A percentile compares a stretch with the other conserved stretches of the same genome.
phyloP scores from a whole-genome alignment of 1,284 basidiomycete genomes.

The Boletus sp. region DNA sequence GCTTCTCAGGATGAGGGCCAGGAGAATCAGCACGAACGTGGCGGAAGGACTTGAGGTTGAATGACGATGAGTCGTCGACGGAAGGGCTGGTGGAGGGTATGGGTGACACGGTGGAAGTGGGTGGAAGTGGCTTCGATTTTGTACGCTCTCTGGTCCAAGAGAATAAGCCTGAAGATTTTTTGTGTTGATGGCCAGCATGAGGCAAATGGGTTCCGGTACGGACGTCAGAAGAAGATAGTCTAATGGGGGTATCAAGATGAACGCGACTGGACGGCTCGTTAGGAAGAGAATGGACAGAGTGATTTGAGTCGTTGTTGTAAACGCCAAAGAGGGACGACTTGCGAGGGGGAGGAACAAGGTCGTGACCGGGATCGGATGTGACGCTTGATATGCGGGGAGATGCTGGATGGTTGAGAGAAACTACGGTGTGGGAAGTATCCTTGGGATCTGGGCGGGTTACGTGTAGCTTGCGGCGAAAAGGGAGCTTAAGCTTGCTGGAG shows the following conservation, averaged over 20 bases:
- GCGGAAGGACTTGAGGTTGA: constrained; percentile 67
- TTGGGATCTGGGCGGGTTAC: not conserved
- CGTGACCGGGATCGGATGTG: constrained; percentile 37
- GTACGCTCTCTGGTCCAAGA: constrained; percentile 43
- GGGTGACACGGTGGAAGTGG: constrained; percentile 24
- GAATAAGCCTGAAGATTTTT: constrained; percentile 34
- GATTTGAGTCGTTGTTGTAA: constrained; percentile 41
- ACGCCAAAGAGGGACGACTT: constrained; percentile 54
- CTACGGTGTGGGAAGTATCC: not conserved
- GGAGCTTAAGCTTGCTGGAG: constrained; percentile 41
- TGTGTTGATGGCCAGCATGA: constrained; percentile 23
- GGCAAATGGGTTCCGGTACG: constrained; percentile 16
- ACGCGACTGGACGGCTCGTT: constrained; percentile 27
- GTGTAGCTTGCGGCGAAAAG: constrained; percentile 28
- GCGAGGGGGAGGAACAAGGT: constrained; percentile 46
- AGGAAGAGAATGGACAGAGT: constrained; percentile 61
- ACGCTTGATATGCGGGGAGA: constrained; percentile 29
- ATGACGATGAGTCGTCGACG: constrained; percentile 36
- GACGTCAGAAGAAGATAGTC: constrained; percentile 21
- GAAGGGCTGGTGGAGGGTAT: constrained; percentile 20
- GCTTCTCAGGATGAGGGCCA: constrained; percentile 22
- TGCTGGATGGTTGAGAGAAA: constrained; percentile 25
- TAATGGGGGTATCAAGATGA: constrained; percentile 27
- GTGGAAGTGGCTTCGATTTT: constrained; percentile 36
- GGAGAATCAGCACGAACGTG: constrained; percentile 47